phyloP scores from a whole-genome alignment of 306 rosid genomes.

The Hippophae gyantsensis region DNA sequence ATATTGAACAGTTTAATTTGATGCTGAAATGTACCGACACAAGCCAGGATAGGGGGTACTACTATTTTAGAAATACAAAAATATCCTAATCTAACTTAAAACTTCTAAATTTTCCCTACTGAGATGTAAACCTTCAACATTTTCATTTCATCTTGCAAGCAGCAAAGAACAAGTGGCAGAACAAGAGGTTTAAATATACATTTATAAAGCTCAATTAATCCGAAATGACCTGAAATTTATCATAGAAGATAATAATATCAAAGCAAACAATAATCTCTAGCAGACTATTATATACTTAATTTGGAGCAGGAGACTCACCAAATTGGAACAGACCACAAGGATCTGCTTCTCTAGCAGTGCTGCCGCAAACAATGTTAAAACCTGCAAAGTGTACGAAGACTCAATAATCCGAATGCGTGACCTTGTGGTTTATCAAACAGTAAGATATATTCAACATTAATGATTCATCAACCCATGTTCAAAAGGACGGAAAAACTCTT shows the following conservation, averaged over 20 bases:
- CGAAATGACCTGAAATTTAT: background rate
- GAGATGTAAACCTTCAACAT: too few species aligned
- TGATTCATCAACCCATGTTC: background rate
- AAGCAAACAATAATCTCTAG: constrained; percentile 10
- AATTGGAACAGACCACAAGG: constrained; percentile 74
- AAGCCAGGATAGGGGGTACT: too few species aligned
- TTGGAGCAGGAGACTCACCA: constrained; percentile 42
- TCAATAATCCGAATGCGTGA: constrained; percentile 10
- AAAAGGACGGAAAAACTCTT: too few species aligned
- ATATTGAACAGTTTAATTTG: too few species aligned
- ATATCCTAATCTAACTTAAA: too few species aligned
- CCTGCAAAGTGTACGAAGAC: constrained; percentile 40
- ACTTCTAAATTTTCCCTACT: too few species aligned
- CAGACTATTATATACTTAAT: constrained; percentile 14
- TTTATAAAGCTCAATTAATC: too few species aligned
- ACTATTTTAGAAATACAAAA: too few species aligned
- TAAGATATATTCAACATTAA: background rate
- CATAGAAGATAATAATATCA: constrained; percentile 6
- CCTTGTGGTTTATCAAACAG: background rate
- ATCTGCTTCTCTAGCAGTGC: constrained; percentile 91
- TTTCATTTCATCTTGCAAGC: too few species aligned
- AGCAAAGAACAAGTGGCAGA: too few species aligned
- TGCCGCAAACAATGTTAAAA: constrained; percentile 75
- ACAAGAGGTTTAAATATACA: too few species aligned
- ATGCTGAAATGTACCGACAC: too few species aligned